These are phyloP conservation scores for Oryza glumipatula DNA, from an alignment of 176 grass and related monocot genomes.

Conservation along the genomic window DNA sequence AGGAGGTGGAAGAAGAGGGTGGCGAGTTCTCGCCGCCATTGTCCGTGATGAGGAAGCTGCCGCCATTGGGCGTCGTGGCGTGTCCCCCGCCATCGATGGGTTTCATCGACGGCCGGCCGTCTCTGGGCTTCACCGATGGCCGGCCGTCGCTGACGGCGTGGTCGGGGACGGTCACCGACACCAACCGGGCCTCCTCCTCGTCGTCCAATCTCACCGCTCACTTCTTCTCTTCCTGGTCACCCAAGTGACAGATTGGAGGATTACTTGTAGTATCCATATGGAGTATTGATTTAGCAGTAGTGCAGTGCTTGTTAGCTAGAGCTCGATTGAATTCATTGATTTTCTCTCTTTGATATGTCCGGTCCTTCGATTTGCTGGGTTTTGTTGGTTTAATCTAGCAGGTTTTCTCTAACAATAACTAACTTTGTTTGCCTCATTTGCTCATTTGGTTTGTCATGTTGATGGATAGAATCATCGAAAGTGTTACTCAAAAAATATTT, in stretches of 20 bases:
- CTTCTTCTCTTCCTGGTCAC: slow-evolving; percentile 51
- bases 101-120: slow-evolving; percentile 1
- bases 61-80: slow-evolving; percentile 38
- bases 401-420: not conserved
- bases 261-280: not conserved
- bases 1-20: not conserved
- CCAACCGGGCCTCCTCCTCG: slow-evolving; percentile 43
- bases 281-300: not conserved
- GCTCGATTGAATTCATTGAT: slow-evolving; percentile 41
- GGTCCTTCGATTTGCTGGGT: not conserved
- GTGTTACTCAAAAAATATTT: not conserved
- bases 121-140: slow-evolving; percentile 23
- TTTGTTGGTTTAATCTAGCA: not conserved
- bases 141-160: slow-evolving; percentile 27
- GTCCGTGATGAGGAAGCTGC: slow-evolving; percentile 46
- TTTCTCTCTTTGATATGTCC: not conserved
- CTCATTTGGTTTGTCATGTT: not conserved
- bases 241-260: not conserved
- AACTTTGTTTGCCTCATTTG: not conserved
- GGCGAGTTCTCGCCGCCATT: slow-evolving; percentile 42
- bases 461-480: not conserved
- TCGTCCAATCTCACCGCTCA: slow-evolving; percentile 47
- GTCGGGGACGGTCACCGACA: slow-evolving; percentile 32
- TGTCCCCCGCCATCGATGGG: slow-evolving; percentile 16
- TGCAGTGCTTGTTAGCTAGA: not conserved